Conservation (phyloP, 164 flowering plant species). For the Vitis labrusca region DNA sequence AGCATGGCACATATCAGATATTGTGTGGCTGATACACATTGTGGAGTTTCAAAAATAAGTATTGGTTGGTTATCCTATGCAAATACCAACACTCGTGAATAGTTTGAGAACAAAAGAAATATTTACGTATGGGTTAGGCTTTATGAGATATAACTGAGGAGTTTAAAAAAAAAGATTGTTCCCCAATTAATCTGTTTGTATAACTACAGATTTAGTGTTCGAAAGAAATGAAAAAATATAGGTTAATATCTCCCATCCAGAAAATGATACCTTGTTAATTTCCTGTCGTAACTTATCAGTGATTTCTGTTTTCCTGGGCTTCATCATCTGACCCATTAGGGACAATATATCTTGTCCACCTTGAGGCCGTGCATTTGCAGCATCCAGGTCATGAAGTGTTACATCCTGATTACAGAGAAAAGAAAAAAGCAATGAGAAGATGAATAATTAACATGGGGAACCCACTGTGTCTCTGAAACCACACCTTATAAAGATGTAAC, state of each 20-base stretch:
- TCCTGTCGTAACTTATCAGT: slow-evolving; percentile 95
- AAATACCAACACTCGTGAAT: too few relatives aligned
- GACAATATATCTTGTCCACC: slow-evolving; percentile 53
- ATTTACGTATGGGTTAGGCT: too few relatives aligned
- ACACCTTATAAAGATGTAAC: too few relatives aligned
- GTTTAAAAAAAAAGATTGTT: too few relatives aligned
- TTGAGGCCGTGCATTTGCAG: slow-evolving; percentile 58
- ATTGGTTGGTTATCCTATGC: too few relatives aligned
- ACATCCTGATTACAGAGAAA: slow-evolving; percentile 36
- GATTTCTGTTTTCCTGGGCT: slow-evolving; percentile 94
- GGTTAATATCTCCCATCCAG: neutral
- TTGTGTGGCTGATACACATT: too few relatives aligned
- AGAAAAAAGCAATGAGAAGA: neutral
- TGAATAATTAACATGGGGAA: neutral
- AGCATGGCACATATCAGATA: too few relatives aligned
- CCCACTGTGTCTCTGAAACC: neutral
- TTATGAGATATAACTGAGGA: too few relatives aligned
- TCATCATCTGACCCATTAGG: slow-evolving; percentile 83
- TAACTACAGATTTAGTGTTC: neutral
- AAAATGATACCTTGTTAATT: slow-evolving; percentile 70
- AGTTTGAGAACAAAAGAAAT: too few relatives aligned
- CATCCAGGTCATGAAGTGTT: slow-evolving; percentile 56
- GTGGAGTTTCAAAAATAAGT: too few relatives aligned
- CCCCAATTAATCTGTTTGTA: too few relatives aligned
- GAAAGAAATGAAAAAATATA: neutral